phyloP scores from a whole-genome alignment of 805 yeast genomes.

The Candida stauntonica region DNA sequence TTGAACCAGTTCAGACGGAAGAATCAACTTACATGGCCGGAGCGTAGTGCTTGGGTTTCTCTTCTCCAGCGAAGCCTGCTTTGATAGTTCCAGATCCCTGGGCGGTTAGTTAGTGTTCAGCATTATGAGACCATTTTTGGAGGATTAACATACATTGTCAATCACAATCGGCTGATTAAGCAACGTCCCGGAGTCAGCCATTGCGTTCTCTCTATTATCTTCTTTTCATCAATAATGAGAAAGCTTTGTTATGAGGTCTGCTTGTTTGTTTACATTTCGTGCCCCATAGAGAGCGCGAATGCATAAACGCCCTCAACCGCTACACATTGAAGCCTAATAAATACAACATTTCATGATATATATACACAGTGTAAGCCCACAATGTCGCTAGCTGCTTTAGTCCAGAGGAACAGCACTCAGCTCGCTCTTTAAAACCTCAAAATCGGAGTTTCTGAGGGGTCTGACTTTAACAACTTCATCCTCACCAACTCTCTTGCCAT shows the following conservation, averaged over 20 bases:
- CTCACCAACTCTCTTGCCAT: conserved; percentile 30
- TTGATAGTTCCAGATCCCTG: conserved; percentile 78
- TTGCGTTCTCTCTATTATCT: too few relatives aligned
- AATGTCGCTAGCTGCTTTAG: background rate
- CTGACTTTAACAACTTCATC: conserved; percentile 44
- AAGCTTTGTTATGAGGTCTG: background rate
- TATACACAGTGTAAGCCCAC: too few relatives aligned
- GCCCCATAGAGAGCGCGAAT: background rate
- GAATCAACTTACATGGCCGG: conserved; percentile 43
- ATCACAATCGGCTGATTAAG: conserved; percentile 71
- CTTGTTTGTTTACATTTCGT: conserved; percentile 12
- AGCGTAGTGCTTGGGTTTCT: conserved; percentile 62
- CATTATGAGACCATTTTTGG: too few relatives aligned
- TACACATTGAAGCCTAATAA: too few relatives aligned
- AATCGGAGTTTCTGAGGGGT: conserved; percentile 59
- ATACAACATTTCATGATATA: too few relatives aligned
- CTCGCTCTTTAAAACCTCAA: conserved; percentile 23
- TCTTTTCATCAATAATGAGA: too few relatives aligned
- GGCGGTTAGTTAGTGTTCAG: too few relatives aligned
- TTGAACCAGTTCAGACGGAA: background rate
- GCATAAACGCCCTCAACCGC: too few relatives aligned
- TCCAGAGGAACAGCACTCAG: conserved; percentile 5
- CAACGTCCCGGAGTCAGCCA: conserved; percentile 24
- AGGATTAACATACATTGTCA: conserved; percentile 59
- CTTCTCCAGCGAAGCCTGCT: conserved; percentile 93